Evolutionary conservation across 1,284 basidiomycete genomes (phyloP), one percentile per base, ranked within the genome.

Genomic region (Moesziomyces sp.): DNA sequence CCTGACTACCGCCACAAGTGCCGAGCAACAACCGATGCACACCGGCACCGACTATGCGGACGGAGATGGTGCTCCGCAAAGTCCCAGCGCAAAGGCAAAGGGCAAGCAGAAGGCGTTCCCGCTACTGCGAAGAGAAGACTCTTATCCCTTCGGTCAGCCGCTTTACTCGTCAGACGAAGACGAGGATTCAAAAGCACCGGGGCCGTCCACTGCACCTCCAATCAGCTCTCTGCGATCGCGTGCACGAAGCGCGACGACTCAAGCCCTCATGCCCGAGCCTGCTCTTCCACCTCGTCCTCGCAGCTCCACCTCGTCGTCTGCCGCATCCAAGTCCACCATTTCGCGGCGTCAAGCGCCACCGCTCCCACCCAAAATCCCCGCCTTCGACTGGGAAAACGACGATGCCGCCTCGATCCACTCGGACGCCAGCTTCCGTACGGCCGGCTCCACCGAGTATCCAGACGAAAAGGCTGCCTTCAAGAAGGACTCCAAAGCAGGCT

Each of bases 141-240:
- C 66, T 4, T 70, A 60, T 28, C 63, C 51, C n/a, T 66, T 52
- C 40, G 63, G 52, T 16, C 48, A 51, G 23, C 56, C 57, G 3
- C 56, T 66, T 4, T 52, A 46, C 9, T 66, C 63, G 1, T 64
- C 62, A 19, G 63, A 66, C 24, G 63, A 66, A 28, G 63, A 65
- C 14, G 47, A 18, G 13, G 48, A 66, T 8, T 19, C 9, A 26
- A 30, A 8, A 33, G n/a, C n/a, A 23, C 46, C 19, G 3, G 30
- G 14, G 14, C 51, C 19, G 6, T 35, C 35, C 24, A 11, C 5
- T 30, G 33, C 14, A 26, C 3, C 24, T 18, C 21, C 6, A 3
- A 19, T 11, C 28, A 30, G 19, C 28, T n/a, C 48, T 33, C n/a
- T 16, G 11, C 61, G 55, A 26, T 42, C 45, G 18, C 55, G 62